phyloP scores from a whole-genome alignment of 495 filamentous ascomycete species.

The Lasiosphaeris hirsuta region DNA sequence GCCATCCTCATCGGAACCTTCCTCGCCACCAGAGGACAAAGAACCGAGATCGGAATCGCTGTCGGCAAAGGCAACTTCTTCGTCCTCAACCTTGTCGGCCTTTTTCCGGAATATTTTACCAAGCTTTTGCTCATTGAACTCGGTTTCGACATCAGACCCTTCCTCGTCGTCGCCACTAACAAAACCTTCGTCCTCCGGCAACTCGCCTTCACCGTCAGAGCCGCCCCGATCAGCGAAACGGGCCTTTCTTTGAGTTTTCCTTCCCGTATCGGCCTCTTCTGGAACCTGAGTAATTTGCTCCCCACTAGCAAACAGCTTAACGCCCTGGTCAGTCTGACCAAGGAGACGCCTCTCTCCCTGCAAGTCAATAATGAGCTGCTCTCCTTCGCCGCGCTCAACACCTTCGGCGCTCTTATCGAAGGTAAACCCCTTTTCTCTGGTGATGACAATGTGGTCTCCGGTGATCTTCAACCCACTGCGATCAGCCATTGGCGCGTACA shows the following conservation, averaged over 20 bases:
- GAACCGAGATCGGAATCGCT: conserved; percentile 95
- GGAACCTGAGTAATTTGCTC: conserved; percentile 60
- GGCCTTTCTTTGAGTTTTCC: conserved; percentile 66
- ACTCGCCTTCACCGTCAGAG: conserved; percentile 51
- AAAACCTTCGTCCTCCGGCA: conserved; percentile 56
- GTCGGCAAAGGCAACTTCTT: conserved; percentile 83
- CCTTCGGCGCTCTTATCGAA: conserved; percentile 71
- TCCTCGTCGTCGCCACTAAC: conserved; percentile 59
- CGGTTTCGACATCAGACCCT: conserved; percentile 51
- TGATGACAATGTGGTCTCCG: conserved; percentile 57
- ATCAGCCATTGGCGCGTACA: conserved; percentile 97
- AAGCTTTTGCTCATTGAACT: conserved; percentile 53
- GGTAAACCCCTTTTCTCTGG: conserved; percentile 58
- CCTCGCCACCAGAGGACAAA: conserved; percentile 69
- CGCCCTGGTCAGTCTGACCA: conserved; percentile 74
- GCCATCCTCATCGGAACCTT: conserved; percentile 51
- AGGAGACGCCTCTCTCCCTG: conserved; percentile 78
- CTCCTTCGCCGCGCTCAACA: conserved; percentile 78
- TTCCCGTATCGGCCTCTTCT: conserved; percentile 62
- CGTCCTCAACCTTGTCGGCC: conserved; percentile 45
- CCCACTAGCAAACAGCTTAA: conserved; percentile 79
- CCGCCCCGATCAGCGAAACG: conserved; percentile 60
- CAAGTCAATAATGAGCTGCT: conserved; percentile 86
- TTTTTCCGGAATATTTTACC: conserved; percentile 51
- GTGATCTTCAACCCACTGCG: conserved; percentile 79